phyloP scores from a whole-genome alignment of 2,329 filamentous ascomycete species.

The Arthrobotrys entomopaga region DNA sequence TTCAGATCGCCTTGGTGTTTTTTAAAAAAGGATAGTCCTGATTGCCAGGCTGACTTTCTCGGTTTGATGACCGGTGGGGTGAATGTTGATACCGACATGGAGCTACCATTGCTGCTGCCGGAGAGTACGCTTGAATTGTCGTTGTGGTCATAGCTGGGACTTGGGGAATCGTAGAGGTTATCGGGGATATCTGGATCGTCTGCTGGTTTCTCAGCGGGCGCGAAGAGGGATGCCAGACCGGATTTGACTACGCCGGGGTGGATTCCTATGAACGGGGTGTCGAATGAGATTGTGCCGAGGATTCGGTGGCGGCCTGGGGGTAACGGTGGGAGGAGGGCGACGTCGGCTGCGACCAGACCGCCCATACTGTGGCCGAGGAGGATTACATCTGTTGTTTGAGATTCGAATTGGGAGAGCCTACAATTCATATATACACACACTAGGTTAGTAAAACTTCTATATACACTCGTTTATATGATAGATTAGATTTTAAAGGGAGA shows the following conservation, averaged over 20 bases:
- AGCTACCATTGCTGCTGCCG: constrained; percentile 9
- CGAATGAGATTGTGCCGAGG: constrained; percentile 81
- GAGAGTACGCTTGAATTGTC: constrained; percentile 5
- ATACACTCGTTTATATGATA: constrained; percentile 65
- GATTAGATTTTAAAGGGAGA: constrained; percentile 61
- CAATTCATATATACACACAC: background rate
- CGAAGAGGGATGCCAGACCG: constrained; percentile 81
- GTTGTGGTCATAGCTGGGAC: constrained; percentile 6
- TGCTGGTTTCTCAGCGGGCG: constrained; percentile 63
- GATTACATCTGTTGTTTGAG: constrained; percentile 75
- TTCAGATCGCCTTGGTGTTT: constrained; percentile 81
- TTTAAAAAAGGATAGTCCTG: constrained; percentile 75
- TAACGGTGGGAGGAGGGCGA: constrained; percentile 70
- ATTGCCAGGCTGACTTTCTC: constrained; percentile 60
- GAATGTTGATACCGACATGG: background rate
- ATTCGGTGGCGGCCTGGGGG: constrained; percentile 66
- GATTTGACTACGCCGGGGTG: constrained; percentile 88
- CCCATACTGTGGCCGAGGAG: constrained; percentile 91
- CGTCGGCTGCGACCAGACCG: constrained; percentile 81
- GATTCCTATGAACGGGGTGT: constrained; percentile 86
- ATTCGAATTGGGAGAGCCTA: constrained; percentile 45
- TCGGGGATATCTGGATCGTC: constrained; percentile 37
- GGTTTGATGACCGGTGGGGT: constrained; percentile 38
- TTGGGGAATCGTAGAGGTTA: constrained; percentile 18
- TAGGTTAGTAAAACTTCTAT: constrained; percentile 57